phyloP scores from a whole-genome alignment of 768 basidiomycete species.

The Leccinum ochraceum region DNA sequence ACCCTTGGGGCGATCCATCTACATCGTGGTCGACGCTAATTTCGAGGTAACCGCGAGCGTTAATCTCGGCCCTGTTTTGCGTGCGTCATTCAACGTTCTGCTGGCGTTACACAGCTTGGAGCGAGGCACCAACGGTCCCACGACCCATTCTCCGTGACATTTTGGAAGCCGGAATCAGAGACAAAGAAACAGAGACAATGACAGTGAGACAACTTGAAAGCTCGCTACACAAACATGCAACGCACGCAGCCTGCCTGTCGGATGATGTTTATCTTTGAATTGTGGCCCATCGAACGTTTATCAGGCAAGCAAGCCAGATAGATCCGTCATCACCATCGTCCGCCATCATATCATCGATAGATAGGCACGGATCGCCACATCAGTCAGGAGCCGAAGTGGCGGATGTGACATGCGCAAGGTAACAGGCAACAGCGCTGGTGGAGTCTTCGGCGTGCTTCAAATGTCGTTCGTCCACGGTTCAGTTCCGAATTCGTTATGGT shows the following conservation, averaged over 20 bases:
- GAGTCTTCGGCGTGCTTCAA: not conserved
- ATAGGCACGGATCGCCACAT: conserved; percentile 7
- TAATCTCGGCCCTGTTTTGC: conserved; percentile 1
- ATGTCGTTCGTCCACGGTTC: not conserved
- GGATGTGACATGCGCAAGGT: not conserved
- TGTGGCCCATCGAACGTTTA: conserved; percentile 5
- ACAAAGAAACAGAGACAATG: not conserved
- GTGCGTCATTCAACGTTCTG: not conserved
- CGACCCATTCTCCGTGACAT: not conserved
- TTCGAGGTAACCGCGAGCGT: not conserved
- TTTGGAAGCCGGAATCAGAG: not conserved
- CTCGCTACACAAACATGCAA: not conserved
- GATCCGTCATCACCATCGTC: not conserved
- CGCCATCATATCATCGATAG: not conserved
- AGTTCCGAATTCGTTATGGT: not conserved
- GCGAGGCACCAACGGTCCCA: not conserved
- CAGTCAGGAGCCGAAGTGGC: not conserved
- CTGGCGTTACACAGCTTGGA: not conserved
- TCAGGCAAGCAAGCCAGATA: conserved; percentile 11
- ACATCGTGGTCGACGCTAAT: not conserved
- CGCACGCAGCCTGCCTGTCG: not conserved
- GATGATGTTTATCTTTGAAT: conserved; percentile 6
- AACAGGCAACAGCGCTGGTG: not conserved
- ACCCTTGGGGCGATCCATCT: not conserved
- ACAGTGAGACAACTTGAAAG: not conserved